Evolutionary conservation across 2,329 filamentous ascomycete species (phyloP).

Genomic region (Xylaria sp.): DNA sequence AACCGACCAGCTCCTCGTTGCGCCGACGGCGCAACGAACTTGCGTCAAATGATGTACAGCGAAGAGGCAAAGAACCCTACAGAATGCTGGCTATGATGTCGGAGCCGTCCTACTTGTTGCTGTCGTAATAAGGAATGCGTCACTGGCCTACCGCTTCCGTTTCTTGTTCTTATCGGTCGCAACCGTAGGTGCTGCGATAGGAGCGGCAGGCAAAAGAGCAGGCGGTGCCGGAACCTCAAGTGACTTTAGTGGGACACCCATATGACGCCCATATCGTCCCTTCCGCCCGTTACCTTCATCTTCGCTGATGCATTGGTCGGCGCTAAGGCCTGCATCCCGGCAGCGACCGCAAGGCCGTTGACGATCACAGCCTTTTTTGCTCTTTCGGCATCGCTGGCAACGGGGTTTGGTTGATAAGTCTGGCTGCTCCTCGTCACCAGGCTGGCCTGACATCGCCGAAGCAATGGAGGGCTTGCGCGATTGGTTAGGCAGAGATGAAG

Average conservation of each 20-base stretch:
- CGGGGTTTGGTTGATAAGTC: conserved; percentile 95
- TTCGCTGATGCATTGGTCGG: conserved; percentile 95
- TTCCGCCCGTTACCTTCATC: conserved; percentile 98
- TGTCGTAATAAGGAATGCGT: conserved; percentile 2
- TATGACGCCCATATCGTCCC: conserved; percentile 83
- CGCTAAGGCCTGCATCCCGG: conserved; percentile 92
- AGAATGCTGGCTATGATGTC: conserved; percentile 4
- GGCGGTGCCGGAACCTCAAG: conserved; percentile 57
- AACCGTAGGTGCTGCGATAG: conserved; percentile 58
- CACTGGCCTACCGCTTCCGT: conserved; percentile 62
- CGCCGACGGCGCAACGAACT: conserved; percentile 9
- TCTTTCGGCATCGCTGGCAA: conserved; percentile 98
- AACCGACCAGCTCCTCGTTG: not conserved
- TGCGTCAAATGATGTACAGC: conserved; percentile 11
- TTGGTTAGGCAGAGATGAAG: conserved; percentile 71
- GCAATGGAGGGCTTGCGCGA: conserved; percentile 80
- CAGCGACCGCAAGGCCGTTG: conserved; percentile 95
- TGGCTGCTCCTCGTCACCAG: conserved; percentile 88
- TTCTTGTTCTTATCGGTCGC: conserved; percentile 68
- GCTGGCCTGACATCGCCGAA: conserved; percentile 64
- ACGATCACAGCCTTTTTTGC: conserved; percentile 98
- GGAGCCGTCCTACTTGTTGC: not conserved
- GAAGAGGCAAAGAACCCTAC: conserved; percentile 20
- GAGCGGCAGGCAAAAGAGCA: conserved; percentile 53
- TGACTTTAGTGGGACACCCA: conserved; percentile 73